phyloP scores from a whole-genome alignment of 108 stramenopile species.

The Chaetoceros muelleri region DNA sequence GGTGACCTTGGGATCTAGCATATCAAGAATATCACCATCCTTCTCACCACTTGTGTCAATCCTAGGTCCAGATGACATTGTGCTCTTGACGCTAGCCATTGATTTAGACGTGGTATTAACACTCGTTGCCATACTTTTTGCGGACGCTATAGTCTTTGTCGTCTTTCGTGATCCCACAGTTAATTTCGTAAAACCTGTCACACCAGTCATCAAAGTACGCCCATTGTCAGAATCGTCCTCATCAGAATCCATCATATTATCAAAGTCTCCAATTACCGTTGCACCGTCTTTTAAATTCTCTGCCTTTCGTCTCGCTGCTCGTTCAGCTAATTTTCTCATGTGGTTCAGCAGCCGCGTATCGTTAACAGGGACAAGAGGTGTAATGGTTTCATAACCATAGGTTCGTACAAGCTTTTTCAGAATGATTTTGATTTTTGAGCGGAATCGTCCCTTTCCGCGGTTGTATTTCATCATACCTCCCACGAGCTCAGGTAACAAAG shows the following conservation, averaged over 20 bases:
- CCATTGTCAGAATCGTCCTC: conserved; percentile 86
- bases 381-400: conserved; percentile 75
- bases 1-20: conserved; percentile 64
- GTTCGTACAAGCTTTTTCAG: conserved; percentile 82
- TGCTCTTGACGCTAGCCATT: conserved; percentile 19
- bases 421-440: conserved; percentile 89
- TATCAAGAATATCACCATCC: conserved; percentile 69
- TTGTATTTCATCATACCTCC: conserved; percentile 71
- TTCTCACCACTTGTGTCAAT: conserved; percentile 37
- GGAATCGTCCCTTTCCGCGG: conserved; percentile 70
- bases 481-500: conserved; percentile 68
- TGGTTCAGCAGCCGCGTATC: conserved; percentile 79
- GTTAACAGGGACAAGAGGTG: conserved; percentile 62
- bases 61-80: conserved; percentile 15
- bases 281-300: conserved; percentile 25
- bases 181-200: conserved; percentile 51
- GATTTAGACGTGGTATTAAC: conserved; percentile 19
- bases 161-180: conserved; percentile 31
- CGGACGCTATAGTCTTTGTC: conserved; percentile 7
- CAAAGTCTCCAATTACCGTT: conserved; percentile 26
- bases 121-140: conserved; percentile 14
- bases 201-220: conserved; percentile 54
- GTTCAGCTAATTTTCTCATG: conserved; percentile 74
- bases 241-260: conserved; percentile 74
- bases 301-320: conserved; percentile 46